Conservation (phyloP, 805 yeast genomes). For the Candida coleopterorum region DNA sequence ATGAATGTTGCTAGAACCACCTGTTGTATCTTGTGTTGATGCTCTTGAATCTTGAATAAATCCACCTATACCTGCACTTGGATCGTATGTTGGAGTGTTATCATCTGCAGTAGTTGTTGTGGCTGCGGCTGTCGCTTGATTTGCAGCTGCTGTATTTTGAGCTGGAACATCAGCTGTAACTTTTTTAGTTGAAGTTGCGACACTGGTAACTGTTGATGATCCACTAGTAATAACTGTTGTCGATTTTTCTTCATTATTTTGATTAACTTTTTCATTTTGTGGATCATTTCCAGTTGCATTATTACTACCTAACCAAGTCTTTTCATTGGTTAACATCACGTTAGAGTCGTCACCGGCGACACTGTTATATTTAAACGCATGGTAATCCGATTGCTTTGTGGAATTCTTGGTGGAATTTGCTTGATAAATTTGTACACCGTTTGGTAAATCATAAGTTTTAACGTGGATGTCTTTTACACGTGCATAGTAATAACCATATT, state of each 20-base stretch:
- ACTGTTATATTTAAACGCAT: slow-evolving; percentile 42
- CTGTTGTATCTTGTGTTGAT: slow-evolving; percentile 8
- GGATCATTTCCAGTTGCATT: slow-evolving; percentile 67
- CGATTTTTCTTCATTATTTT: slow-evolving; percentile 9
- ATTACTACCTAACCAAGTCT: slow-evolving; percentile 53
- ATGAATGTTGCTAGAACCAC: slow-evolving; percentile 7
- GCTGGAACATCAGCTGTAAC: slow-evolving; percentile 9
- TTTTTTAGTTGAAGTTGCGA: slow-evolving; percentile 10
- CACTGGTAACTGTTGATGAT: slow-evolving; percentile 15
- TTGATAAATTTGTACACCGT: slow-evolving; percentile 32
- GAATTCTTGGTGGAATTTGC: slow-evolving; percentile 45
- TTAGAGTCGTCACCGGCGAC: slow-evolving; percentile 32
- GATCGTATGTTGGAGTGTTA: slow-evolving; percentile 11
- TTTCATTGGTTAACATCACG: slow-evolving; percentile 59
- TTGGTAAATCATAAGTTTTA: slow-evolving; percentile 71
- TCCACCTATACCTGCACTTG: slow-evolving; percentile 28
- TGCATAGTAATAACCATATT: slow-evolving; percentile 80
- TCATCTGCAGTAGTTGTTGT: not conserved
- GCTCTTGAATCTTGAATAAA: slow-evolving; percentile 29
- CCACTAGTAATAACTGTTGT: slow-evolving; percentile 16
- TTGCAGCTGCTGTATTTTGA: slow-evolving; percentile 13
- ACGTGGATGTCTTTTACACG: slow-evolving; percentile 56
- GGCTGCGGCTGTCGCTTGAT: slow-evolving; percentile 7
- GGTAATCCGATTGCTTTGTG: slow-evolving; percentile 47
- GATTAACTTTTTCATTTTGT: slow-evolving; percentile 22